Evolutionary conservation across 1,284 basidiomycete genomes (phyloP), one percentile per base, ranked within the genome.

Genomic region (Hymenochaete sp.): DNA sequence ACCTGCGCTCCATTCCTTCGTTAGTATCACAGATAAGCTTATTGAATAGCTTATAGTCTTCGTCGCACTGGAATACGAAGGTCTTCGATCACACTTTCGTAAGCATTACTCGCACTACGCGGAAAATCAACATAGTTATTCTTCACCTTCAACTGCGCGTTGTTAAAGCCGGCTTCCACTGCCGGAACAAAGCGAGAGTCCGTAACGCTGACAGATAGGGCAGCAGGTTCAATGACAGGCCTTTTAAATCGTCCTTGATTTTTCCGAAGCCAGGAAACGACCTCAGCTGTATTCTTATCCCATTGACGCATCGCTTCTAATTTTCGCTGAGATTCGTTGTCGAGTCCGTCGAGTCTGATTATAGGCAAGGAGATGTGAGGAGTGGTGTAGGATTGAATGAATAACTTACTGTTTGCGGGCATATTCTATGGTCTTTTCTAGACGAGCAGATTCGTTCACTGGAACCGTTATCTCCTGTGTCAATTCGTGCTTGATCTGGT

Each of bases 161-260:
- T 56, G 44, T 58, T 73, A 51, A 96, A 80, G 44, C 79, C 82
- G 0, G 75, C 71, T 58, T 98, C 95, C 4, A 98, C 76, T 4
- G 83, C 78, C 55, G 76, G 67, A 1, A 79, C 77, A 50, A 72
- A 88, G 18, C 57, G 56, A 48, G 64, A 67, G 58, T 92, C 73
- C 18, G 80, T 79, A 13, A 96, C 75, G 26, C 68, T 79, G 42
- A 92, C 67, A 22, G 75, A 84, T 47, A 87, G 75, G 55, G 75
- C 74, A 0, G 88, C 77, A 1, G 96, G 95, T 61, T 93, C 87
- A 52, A 87, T 79, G n/a, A 98, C 80, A 38, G 81, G 74, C 68
- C 79, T 79, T 58, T 74, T 76, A 68, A 98, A 93, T 45, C 68
- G 65, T 48, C 73, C 57, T 42, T 68, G 68, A 57, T 96, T 81